These are phyloP conservation scores for Penicillium sp. DNA, from an alignment of 2,329 filamentous ascomycete species.

Conservation along the genomic window DNA sequence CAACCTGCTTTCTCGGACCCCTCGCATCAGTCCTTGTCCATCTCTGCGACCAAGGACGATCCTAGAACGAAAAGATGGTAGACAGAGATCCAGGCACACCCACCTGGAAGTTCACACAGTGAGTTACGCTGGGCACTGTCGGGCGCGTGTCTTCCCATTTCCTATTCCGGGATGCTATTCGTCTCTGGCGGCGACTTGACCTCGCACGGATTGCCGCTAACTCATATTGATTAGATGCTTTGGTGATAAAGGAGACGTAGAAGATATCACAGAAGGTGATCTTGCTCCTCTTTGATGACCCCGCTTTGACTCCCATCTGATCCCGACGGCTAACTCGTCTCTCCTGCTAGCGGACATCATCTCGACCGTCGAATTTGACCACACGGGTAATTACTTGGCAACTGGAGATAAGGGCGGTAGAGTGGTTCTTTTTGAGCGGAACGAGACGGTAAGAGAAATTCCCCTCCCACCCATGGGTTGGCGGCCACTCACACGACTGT, in stretches of 20 bases:
- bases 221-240: constrained; percentile 67
- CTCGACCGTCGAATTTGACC: constrained; percentile 49
- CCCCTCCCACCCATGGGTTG: constrained; percentile 1
- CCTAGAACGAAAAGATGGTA: constrained; percentile 68
- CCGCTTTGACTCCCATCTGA: constrained; percentile 1
- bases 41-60: constrained; percentile 30
- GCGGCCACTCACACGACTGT: background rate
- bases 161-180: too few species aligned
- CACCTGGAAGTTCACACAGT: constrained; percentile 99
- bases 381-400: constrained; percentile 49
- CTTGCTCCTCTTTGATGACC: constrained; percentile 1
- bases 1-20: constrained; percentile 16
- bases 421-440: constrained; percentile 58
- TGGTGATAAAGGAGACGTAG: constrained; percentile 98
- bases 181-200: too few species aligned
- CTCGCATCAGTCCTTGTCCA: constrained; percentile 13
- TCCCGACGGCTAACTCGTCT: constrained; percentile 10
- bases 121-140: constrained; percentile 45
- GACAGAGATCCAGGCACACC: constrained; percentile 89
- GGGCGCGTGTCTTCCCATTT: too few species aligned
- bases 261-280: constrained; percentile 93
- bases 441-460: constrained; percentile 74
- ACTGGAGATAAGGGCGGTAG: constrained; percentile 49
- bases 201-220: background rate
- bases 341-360: constrained; percentile 45